Base-by-base conservation (phyloP, 2,329 filamentous ascomycete genomes). In the Hirsutella rhossiliensis region DNA sequence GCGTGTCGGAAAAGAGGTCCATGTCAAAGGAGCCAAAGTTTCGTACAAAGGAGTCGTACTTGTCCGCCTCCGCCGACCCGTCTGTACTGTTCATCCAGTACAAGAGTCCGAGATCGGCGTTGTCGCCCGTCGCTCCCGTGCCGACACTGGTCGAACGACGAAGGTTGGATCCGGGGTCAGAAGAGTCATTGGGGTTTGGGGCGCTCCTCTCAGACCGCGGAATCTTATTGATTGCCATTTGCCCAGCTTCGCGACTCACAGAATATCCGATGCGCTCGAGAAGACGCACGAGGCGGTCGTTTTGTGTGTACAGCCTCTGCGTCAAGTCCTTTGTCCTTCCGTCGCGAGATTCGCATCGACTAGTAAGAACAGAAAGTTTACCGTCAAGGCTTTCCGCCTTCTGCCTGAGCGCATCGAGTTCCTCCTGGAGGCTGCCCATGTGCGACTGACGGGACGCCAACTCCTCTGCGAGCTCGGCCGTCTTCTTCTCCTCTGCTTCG, bases 261-360 rank as follows among this genome's bases (percentile, higher is more conserved):
- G 83, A 80, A 57, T 92, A 95, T 12, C 90, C 90, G 5, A 97
- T 72, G 28, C 87, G 78, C 57, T 97, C 89, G 1, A 98, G 71
- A 40, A 98, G 77, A 42, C 83, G 80, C 47, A 78, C 76, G n/a
- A 96, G 71, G 20, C 87, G 82, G 52, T 94, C 85, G 49, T 92
- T 89, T 48, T 95, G 86, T 1, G 79, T 74, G 59, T 87, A 94
- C 4, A 96, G 71, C 45, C 82, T 79, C 55, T 88, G 84, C 1
- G 88, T 94, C 12, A 97, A 69, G 50, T 96, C 87, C 58, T 86
- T 87, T 5, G 87, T 82, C 49, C 81, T 82, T 43, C 72, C 69
- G 36, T 83, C 82, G 39, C 87, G 84, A 39, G 77, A 72, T 38
- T 87, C 79, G 40, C 87, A 77, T 42, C 80, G 77, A 20, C 66